Percentiles rank a stretch among this genome's conserved stretches.
These are phyloP conservation scores for Trametes punicea DNA, from an alignment of 768 basidiomycete species.

Conservation along the genomic window DNA sequence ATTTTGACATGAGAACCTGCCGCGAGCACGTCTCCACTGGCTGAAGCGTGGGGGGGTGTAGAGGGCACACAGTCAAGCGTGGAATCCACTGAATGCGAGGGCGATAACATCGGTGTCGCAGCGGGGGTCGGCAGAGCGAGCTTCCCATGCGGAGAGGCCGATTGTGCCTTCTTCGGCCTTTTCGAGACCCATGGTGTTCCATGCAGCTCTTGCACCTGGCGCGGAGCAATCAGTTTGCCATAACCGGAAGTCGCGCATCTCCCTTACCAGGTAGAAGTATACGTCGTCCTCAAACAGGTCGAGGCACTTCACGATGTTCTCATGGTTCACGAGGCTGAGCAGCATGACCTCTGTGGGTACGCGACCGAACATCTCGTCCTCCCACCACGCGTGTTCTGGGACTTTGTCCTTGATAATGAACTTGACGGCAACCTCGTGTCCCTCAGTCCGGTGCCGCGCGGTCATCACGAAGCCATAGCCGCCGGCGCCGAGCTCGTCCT, in stretches of 20 bases:
- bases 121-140: constrained; percentile 45
- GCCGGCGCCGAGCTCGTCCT: constrained; percentile 82
- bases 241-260: constrained; percentile 1
- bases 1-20: constrained; percentile 1
- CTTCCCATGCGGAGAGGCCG: constrained; percentile 27
- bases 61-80: constrained; percentile 40
- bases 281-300: constrained; percentile 80
- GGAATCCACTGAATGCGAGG: constrained; percentile 50
- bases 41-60: constrained; percentile 34
- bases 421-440: constrained; percentile 85
- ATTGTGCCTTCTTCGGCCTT: constrained; percentile 33
- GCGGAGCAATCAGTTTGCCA: constrained; percentile 7
- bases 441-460: constrained; percentile 57
- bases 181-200: constrained; percentile 80
- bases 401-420: constrained; percentile 83
- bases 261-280: constrained; percentile 83
- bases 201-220: constrained; percentile 87
- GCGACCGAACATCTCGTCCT: constrained; percentile 56
- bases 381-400: constrained; percentile 57
- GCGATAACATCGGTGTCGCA: constrained; percentile 55
- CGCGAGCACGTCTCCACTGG: not conserved
- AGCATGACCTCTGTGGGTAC: constrained; percentile 83
- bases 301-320: constrained; percentile 78
- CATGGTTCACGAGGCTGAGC: constrained; percentile 69
- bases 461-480: constrained; percentile 97